Base-by-base conservation (phyloP, 148 eudicot species). In the Beta vulgaris region DNA sequence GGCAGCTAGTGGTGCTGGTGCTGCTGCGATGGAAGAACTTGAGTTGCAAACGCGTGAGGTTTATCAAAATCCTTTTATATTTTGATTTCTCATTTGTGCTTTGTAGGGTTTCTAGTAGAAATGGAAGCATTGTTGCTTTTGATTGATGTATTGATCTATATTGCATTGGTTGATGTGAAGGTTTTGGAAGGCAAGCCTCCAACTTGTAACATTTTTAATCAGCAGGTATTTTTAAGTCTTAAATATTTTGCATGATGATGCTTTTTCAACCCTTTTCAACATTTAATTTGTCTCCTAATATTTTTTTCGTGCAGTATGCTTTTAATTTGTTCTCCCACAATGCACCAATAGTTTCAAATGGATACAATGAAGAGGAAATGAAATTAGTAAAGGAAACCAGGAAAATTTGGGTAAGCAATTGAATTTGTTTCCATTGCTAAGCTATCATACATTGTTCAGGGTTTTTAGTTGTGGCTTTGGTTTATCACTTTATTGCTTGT, bases 301-400 rank as follows among this genome's bases (percentile, higher is more conserved):
- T 43, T 29, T 62, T 58, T 57, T 62, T 62, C 28, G 19, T 86
- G 93, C 99, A 96, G 99, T 96, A 96, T 86, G 99, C 99, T 32
- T 96, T 96, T 77, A 96, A 96, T 80, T 80, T 96, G 69, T 96
- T 96, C 86, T 96, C 99, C 32, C 99, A 96, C 89, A 96, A 96
- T 82, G 97, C 99, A 73, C 97, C 99, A 51, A 79, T 96, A 55
- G 80, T 87, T 53, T 79, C 93, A 68, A 96, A 96, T 79, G 98
- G 99, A 37, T 96, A 92, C 86, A 96, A 96, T 79, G 99, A 96
- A 75, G 99, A 96, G 80, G 99, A 96, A 82, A 96, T 96, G 98
- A 96, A 96, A 72, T 73, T 96, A 66, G 98, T 96, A 1, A 96
- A 96, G 78, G 99, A 96, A 86, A 96, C 99, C 18, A 89, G 98